A percentile compares a stretch with the other conserved stretches of the same genome.
Conservation (phyloP, 495 filamentous ascomycete species). For the Pyronema domesticum region DNA sequence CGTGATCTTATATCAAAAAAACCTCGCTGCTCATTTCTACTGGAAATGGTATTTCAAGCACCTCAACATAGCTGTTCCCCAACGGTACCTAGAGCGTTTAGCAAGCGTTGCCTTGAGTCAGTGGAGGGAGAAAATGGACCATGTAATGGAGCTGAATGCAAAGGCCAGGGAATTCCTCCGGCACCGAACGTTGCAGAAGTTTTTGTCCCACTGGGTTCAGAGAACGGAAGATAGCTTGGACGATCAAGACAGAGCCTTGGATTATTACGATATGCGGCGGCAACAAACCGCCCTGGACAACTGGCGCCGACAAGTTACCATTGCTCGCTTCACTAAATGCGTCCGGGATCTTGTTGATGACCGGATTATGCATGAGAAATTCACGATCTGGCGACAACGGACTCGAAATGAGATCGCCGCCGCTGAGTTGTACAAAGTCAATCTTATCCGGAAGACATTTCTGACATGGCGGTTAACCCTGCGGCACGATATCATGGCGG, state of each 20-base stretch:
- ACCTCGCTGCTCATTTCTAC: slow-evolving; percentile 14
- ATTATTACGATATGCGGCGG: slow-evolving; percentile 18
- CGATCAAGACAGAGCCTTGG: slow-evolving; percentile 9
- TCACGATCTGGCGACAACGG: slow-evolving; percentile 16
- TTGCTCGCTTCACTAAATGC: slow-evolving; percentile 8
- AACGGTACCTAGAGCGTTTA: slow-evolving; percentile 1
- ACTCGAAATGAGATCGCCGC: slow-evolving; percentile 12
- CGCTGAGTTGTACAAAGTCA: slow-evolving; percentile 2
- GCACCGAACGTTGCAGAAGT: slow-evolving; percentile 11
- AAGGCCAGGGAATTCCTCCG: slow-evolving; percentile 14
- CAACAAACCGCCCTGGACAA: slow-evolving; percentile 12
- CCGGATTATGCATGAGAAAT: slow-evolving; percentile 7
- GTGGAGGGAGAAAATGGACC: slow-evolving; percentile 16
- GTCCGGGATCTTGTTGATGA: slow-evolving; percentile 9
- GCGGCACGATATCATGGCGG: slow-evolving; percentile 9
- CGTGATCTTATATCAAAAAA: slow-evolving; percentile 12
- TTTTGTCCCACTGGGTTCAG: slow-evolving; percentile 17
- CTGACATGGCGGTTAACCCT: slow-evolving; percentile 13
- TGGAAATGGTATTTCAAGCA: slow-evolving; percentile 22
- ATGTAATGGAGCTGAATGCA: slow-evolving; percentile 12
- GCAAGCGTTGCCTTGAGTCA: slow-evolving; percentile 1
- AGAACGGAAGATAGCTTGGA: slow-evolving; percentile 16
- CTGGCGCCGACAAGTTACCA: slow-evolving; percentile 13
- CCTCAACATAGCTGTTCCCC: slow-evolving; percentile 13
- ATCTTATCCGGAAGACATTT: slow-evolving; percentile 4